phyloP scores from a whole-genome alignment of 441 rosid species.

The Omphalea diandra region DNA sequence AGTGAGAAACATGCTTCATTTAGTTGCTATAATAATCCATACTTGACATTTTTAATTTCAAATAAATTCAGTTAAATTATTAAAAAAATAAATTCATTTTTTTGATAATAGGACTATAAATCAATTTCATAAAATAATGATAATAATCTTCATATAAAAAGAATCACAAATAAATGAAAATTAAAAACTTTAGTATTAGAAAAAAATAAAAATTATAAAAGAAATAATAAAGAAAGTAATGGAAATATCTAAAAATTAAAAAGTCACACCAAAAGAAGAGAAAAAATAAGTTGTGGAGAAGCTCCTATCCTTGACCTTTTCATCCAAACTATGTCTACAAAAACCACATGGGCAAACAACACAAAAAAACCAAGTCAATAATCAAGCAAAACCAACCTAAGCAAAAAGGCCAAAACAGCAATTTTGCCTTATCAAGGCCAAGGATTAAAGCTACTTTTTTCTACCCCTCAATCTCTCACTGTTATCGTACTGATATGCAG shows the following conservation, averaged over 20 bases:
- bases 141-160: no score
- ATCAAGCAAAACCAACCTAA: neutral
- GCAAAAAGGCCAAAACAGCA: conserved; percentile 18
- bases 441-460: conserved; percentile 30
- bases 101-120: no score
- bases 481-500: neutral
- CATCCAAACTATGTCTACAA: neutral
- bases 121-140: no score
- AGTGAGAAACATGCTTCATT: no score
- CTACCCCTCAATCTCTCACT: conserved; percentile 3
- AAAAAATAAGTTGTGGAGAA: conserved; percentile 4
- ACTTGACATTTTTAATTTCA: no score
- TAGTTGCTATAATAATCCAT: no score
- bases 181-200: no score
- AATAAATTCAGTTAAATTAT: no score
- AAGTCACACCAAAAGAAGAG: neutral
- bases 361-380: neutral
- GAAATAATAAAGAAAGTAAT: neutral
- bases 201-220: no score
- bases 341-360: neutral
- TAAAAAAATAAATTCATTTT: no score
- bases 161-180: no score
- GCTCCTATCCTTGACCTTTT: neutral
- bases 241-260: neutral
- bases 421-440: conserved; percentile 6